These are phyloP conservation scores for Alnus rubra DNA, from an alignment of 306 rosid genomes.

Conservation along the genomic window DNA sequence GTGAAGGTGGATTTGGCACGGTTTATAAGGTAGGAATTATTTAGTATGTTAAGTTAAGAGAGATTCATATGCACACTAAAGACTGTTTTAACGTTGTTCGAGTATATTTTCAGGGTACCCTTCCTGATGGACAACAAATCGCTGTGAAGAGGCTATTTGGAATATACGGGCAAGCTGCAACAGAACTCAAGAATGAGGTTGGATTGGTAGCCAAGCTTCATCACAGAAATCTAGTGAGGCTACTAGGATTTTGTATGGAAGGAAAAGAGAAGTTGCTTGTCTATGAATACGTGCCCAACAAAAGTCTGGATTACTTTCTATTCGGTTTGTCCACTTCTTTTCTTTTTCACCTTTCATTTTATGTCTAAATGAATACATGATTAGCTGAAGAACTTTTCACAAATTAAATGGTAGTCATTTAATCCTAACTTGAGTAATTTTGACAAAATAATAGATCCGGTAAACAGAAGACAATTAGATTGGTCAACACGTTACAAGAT, in stretches of 20 bases:
- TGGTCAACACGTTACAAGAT: conserved; percentile 56
- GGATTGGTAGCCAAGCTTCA: conserved; percentile 34
- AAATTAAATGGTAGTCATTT: too few species aligned
- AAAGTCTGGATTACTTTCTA: conserved; percentile 36
- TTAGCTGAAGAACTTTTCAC: neutral
- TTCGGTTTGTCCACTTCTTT: conserved; percentile 21
- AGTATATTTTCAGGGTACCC: conserved; percentile 27
- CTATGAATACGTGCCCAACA: conserved; percentile 38
- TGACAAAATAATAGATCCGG: conserved; percentile 31
- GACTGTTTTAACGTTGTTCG: neutral
- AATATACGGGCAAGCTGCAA: conserved; percentile 25
- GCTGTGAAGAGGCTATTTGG: conserved; percentile 36
- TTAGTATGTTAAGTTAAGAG: neutral
- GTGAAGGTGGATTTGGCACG: conserved; percentile 39
- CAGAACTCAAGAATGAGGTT: conserved; percentile 37
- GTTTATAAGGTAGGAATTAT: conserved; percentile 23
- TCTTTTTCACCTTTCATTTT: neutral
- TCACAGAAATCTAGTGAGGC: conserved; percentile 33
- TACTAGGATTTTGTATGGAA: conserved; percentile 41
- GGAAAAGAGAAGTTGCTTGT: conserved; percentile 32
- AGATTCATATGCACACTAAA: neutral
- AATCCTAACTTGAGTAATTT: neutral
- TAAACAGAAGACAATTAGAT: conserved; percentile 36
- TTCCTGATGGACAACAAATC: conserved; percentile 19
- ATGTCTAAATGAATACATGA: neutral